A percentile compares a stretch with the other conserved stretches of the same genome.
These are phyloP conservation scores for Mayamaea pseudoterrestris DNA, from an alignment of 108 stramenopile genomes.

Conservation along the genomic window DNA sequence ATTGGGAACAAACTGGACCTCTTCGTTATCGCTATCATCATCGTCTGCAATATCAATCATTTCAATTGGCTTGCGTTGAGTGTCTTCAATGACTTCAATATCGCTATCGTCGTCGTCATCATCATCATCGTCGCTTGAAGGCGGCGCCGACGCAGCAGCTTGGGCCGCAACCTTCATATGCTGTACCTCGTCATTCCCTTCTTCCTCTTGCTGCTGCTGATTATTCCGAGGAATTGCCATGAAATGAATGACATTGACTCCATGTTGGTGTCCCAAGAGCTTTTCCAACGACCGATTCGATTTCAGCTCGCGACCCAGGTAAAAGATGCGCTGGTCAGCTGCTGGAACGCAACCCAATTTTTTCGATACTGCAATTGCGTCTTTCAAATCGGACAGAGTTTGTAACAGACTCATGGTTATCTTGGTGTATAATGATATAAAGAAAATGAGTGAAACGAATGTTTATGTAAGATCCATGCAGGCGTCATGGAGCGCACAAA, in stretches of 20 bases:
- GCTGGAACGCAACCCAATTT: conserved; percentile 22
- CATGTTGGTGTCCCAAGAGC: conserved; percentile 30
- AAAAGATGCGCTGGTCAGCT: conserved; percentile 57
- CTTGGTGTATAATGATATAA: too few relatives aligned
- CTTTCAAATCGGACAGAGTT: too few relatives aligned
- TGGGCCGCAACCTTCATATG: background rate
- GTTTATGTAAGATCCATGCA: too few relatives aligned
- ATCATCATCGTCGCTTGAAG: background rate
- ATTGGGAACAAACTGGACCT: background rate
- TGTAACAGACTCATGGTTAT: too few relatives aligned
- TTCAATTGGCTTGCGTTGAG: background rate
- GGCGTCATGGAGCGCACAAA: too few relatives aligned
- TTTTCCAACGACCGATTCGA: conserved; percentile 36
- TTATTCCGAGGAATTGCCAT: too few relatives aligned
- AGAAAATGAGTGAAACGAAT: too few relatives aligned
- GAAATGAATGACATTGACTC: conserved; percentile 1
- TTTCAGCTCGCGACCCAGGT: conserved; percentile 65
- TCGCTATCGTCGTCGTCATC: background rate
- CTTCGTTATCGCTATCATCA: background rate
- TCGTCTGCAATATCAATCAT: background rate
- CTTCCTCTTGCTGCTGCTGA: too few relatives aligned
- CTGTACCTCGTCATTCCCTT: too few relatives aligned
- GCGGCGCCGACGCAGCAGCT: background rate
- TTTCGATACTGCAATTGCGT: too few relatives aligned
- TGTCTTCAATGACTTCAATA: background rate